Conservation (phyloP, 768 basidiomycete genomes). For the Russula foetens region DNA sequence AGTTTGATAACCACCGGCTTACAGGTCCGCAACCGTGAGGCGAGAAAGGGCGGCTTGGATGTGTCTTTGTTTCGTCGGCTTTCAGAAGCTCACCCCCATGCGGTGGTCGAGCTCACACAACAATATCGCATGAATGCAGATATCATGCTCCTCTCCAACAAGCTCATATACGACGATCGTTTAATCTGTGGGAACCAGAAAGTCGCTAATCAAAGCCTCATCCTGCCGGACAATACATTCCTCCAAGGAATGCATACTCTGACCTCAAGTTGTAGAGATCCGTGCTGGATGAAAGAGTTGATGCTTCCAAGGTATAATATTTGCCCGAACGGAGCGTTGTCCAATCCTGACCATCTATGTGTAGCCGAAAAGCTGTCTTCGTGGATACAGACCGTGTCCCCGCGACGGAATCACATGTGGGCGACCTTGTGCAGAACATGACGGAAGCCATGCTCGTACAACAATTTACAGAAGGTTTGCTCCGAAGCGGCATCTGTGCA, state of each 20-base stretch:
- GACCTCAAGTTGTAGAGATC: conserved; percentile 27
- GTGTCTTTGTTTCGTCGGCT: conserved; percentile 83
- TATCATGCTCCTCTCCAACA: conserved; percentile 88
- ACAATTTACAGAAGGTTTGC: conserved; percentile 61
- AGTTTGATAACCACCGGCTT: neutral
- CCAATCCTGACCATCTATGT: neutral
- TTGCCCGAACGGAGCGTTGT: neutral
- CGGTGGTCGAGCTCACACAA: conserved; percentile 75
- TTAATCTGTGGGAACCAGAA: conserved; percentile 70
- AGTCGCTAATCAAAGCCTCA: conserved; percentile 54
- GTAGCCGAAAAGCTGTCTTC: conserved; percentile 80
- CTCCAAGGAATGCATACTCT: conserved; percentile 37
- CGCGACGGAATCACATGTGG: conserved; percentile 71
- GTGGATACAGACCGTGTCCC: conserved; percentile 86
- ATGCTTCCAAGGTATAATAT: conserved; percentile 51
- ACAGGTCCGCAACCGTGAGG: conserved; percentile 74
- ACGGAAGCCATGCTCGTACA: conserved; percentile 63
- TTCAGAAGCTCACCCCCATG: conserved; percentile 77
- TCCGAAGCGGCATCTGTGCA: conserved; percentile 53
- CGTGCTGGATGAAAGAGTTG: conserved; percentile 67
- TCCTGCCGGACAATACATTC: conserved; percentile 40
- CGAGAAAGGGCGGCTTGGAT: conserved; percentile 82
- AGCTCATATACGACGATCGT: conserved; percentile 72
- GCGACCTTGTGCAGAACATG: conserved; percentile 86
- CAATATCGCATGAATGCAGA: conserved; percentile 98